Base-by-base conservation (phyloP, 257 asterid species). In the Anisodus tanguticus region DNA sequence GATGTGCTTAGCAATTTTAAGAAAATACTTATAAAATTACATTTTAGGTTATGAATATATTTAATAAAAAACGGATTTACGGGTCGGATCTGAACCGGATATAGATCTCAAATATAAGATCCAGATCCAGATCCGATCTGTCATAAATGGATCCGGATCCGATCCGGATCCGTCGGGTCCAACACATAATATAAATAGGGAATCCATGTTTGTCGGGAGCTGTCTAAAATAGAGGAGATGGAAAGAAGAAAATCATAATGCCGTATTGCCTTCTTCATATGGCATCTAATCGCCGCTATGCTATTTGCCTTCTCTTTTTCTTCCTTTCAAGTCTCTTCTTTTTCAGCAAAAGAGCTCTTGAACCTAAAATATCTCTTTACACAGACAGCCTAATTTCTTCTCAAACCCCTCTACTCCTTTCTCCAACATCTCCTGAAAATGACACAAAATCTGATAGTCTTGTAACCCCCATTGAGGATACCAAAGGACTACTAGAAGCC, bases 241-340 rank as follows among this genome's bases (percentile, higher is more conserved):
- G 39, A 17, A n/a, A 74, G 19, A 47, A 74, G 19, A 47, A 47
- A 72, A 72, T 45, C 59, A 45, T 10, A 72, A 47, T 72, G 80
- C 12, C 54, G 6, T 16, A 9, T n/a, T 74, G 82, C 76, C 80
- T 91, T 83, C 83, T 89, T 78, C 26, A 22, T 22, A 22, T 31
- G 35, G 35, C 35, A 31, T 31, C 35, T n/a, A 83, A 90, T 69
- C 85, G 63, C 86, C 92, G 88, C 53, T 84, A 62, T 51, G 81
- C 83, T 67, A 74, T 88, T 76, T 85, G 90, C 57, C 49, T 87
- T 5, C 11, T 88, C 57, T 69, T 91, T 54, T 80, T 94, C 55
- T 86, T 92, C 43, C 71, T 93, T 35, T 83, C 88, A 79, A 79
- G 85, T 89, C 45, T 92, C 79, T 90, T 90, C 88, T 70, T 91